Conservation (phyloP, 2,329 filamentous ascomycete genomes). For the Penicillium sp. region DNA sequence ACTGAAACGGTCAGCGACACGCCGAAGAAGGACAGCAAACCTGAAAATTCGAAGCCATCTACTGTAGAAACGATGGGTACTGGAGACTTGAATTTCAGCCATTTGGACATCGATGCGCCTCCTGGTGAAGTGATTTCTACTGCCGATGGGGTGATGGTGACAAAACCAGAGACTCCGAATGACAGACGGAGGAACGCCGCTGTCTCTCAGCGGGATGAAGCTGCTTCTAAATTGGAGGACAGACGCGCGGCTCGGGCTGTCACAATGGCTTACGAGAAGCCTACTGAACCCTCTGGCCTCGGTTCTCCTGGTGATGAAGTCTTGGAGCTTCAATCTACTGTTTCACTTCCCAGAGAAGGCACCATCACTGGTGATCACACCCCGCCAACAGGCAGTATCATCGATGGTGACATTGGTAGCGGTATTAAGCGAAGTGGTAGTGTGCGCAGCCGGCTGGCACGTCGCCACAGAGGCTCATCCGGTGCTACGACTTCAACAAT, state of each 20-base stretch:
- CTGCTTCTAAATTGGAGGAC: conserved; percentile 62
- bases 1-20: conserved; percentile 33
- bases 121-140: conserved; percentile 41
- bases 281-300: conserved; percentile 38
- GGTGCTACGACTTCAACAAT: conserved; percentile 70
- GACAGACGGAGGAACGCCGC: conserved; percentile 43
- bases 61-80: conserved; percentile 87
- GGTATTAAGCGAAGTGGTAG: conserved; percentile 68
- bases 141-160: conserved; percentile 43
- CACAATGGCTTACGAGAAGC: conserved; percentile 61
- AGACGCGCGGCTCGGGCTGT: conserved; percentile 63
- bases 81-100: conserved; percentile 86
- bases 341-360: conserved; percentile 32
- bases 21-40: conserved; percentile 26
- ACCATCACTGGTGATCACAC: conserved; percentile 61
- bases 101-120: conserved; percentile 70
- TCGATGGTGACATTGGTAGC: conserved; percentile 63
- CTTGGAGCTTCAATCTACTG: conserved; percentile 34
- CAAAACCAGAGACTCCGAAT: conserved; percentile 36
- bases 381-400: conserved; percentile 67
- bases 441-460: conserved; percentile 66
- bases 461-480: conserved; percentile 82
- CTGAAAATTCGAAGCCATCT: conserved; percentile 65
- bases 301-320: conserved; percentile 46
- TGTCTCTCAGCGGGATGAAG: conserved; percentile 52